A percentile compares a stretch with the other conserved stretches of the same genome.
Conservation (phyloP, 495 filamentous ascomycete species). For the Penicillium malachiteum region DNA sequence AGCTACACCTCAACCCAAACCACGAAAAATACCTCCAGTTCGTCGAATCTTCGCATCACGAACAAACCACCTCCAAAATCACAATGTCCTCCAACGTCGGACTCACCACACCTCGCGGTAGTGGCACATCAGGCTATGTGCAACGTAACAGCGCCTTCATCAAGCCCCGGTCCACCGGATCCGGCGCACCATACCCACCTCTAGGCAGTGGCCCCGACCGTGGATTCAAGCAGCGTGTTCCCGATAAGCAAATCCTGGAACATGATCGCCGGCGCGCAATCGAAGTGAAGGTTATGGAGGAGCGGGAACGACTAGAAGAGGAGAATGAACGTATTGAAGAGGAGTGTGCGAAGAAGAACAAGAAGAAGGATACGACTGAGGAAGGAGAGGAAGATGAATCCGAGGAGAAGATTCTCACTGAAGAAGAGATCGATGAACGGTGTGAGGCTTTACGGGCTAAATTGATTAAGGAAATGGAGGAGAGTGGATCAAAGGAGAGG, state of each 20-base stretch:
- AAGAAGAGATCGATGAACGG: constrained; percentile 41
- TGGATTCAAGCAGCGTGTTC: constrained; percentile 79
- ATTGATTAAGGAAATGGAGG: constrained; percentile 37
- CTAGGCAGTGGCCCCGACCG: constrained; percentile 34
- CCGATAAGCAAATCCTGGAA: constrained; percentile 87
- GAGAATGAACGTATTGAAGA: constrained; percentile 57
- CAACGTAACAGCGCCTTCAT: constrained; percentile 91
- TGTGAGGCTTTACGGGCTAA: constrained; percentile 30
- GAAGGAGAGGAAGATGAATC: constrained; percentile 54
- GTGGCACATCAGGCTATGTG: constrained; percentile 95
- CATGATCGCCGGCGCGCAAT: constrained; percentile 87
- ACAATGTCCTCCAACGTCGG: constrained; percentile 97
- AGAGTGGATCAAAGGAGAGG: constrained; percentile 8
- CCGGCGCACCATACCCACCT: constrained; percentile 55
- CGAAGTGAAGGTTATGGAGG: constrained; percentile 88
- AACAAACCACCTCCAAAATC: neutral
- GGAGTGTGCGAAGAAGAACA: constrained; percentile 11
- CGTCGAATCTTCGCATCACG: too few species aligned
- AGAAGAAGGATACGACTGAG: constrained; percentile 4
- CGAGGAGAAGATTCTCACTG: constrained; percentile 32
- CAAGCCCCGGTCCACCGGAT: constrained; percentile 62
- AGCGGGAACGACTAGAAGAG: constrained; percentile 86
- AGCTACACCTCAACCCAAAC: neutral
- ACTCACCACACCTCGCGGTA: constrained; percentile 90
- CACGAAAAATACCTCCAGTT: neutral